Evolutionary conservation across 345 rosid genomes (phyloP).

Genomic region (Bruguiera parviflora): DNA sequence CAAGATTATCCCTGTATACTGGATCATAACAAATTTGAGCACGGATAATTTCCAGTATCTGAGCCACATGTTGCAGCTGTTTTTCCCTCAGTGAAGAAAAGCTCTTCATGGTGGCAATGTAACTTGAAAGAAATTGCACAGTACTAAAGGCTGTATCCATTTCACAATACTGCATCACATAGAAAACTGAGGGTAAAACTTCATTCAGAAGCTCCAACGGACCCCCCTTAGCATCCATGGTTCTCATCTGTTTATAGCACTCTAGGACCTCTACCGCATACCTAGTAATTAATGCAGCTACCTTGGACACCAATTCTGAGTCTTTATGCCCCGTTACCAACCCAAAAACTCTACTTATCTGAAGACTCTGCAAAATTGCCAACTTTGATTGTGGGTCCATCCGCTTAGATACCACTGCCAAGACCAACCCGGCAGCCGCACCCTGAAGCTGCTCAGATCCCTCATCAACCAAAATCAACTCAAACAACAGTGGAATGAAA

Average conservation of each 20-base stretch:
- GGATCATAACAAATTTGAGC: conserved; percentile 75
- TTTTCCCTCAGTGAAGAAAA: conserved; percentile 68
- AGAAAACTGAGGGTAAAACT: conserved; percentile 80
- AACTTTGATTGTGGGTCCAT: conserved; percentile 79
- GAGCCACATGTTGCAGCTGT: conserved; percentile 57
- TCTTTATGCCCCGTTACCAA: conserved; percentile 57
- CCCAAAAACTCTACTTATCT: conserved; percentile 59
- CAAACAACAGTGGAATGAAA: conserved; percentile 72
- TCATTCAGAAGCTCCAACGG: conserved; percentile 71
- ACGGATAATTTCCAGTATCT: conserved; percentile 78
- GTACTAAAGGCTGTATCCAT: conserved; percentile 57
- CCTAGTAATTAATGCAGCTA: conserved; percentile 71
- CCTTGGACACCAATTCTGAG: conserved; percentile 56
- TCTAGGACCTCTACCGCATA: conserved; percentile 83
- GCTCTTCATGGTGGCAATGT: conserved; percentile 76
- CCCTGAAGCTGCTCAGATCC: conserved; percentile 64
- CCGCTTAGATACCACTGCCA: conserved; percentile 81
- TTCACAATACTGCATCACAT: conserved; percentile 67
- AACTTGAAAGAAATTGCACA: conserved; percentile 76
- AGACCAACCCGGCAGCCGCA: conserved; percentile 80
- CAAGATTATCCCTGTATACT: conserved; percentile 59
- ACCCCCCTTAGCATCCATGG: conserved; percentile 53
- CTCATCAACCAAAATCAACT: conserved; percentile 61
- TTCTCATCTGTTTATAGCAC: conserved; percentile 63
- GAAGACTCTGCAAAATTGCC: conserved; percentile 64